These are phyloP conservation scores for Aspergillus udagawae DNA, from an alignment of 2,329 filamentous ascomycete species.

Conservation along the genomic window DNA sequence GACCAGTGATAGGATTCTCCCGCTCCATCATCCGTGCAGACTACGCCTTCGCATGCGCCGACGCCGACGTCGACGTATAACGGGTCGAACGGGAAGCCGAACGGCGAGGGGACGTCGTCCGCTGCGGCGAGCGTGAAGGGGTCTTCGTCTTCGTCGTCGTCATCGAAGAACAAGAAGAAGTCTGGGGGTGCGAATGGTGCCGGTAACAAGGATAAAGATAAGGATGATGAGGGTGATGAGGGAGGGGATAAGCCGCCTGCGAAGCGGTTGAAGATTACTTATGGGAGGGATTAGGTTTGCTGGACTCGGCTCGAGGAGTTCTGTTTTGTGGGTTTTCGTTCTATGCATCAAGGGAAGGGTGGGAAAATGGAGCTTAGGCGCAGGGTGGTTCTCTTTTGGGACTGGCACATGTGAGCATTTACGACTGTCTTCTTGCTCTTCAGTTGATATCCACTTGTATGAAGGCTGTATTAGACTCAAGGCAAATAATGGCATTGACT, in stretches of 20 bases:
- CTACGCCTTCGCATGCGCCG: conserved; percentile 44
- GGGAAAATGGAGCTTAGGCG: background rate
- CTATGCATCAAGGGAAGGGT: background rate
- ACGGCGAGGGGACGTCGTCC: conserved; percentile 21
- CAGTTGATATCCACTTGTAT: conserved; percentile 1
- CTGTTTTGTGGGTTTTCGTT: conserved; percentile 4
- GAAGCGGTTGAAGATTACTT: conserved; percentile 45
- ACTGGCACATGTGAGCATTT: background rate
- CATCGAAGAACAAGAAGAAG: conserved; percentile 44
- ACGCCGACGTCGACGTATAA: conserved; percentile 41
- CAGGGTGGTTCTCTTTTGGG: background rate
- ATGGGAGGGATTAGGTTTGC: conserved; percentile 36
- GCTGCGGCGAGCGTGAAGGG: conserved; percentile 30
- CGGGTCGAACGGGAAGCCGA: conserved; percentile 25
- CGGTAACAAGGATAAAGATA: conserved; percentile 18
- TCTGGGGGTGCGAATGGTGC: conserved; percentile 10
- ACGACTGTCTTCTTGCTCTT: background rate
- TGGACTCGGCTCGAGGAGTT: conserved; percentile 1
- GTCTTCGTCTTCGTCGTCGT: conserved; percentile 18
- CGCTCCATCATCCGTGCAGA: conserved; percentile 42
- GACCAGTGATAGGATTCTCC: conserved; percentile 37
- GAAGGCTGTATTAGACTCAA: background rate
- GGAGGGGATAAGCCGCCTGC: conserved; percentile 34
- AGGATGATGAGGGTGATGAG: conserved; percentile 31
- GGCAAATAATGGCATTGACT: background rate